Conservation (phyloP, 495 filamentous ascomycete genomes). For the Podospora pseudocomata region DNA sequence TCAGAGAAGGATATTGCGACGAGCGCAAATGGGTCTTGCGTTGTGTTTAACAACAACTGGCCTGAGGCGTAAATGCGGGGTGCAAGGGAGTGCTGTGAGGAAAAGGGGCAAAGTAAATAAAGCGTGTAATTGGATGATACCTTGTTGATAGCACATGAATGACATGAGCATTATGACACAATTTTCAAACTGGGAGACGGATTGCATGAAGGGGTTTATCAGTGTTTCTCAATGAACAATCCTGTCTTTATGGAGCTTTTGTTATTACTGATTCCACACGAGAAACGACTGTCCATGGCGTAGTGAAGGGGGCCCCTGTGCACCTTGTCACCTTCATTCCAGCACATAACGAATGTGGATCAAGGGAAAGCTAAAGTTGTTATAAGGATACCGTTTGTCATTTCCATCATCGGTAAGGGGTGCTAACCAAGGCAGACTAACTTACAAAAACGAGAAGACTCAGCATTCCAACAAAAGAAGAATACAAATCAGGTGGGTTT, state of each 20-base stretch:
- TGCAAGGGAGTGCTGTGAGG: not conserved
- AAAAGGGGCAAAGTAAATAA: constrained; percentile 8
- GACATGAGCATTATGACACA: not conserved
- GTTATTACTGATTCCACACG: no score
- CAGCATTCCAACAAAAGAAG: not conserved
- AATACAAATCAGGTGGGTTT: not conserved
- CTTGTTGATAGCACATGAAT: not conserved
- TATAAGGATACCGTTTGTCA: not conserved
- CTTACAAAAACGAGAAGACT: not conserved
- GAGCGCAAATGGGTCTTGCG: constrained; percentile 36
- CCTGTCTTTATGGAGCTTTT: no score
- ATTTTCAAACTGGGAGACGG: no score
- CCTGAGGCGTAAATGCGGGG: constrained; percentile 31
- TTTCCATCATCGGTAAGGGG: not conserved
- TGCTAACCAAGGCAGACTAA: not conserved
- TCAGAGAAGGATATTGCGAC: constrained; percentile 36
- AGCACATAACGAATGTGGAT: not conserved
- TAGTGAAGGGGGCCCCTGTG: no score
- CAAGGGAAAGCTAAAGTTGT: not conserved
- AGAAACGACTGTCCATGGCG: no score
- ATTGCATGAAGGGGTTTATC: no score
- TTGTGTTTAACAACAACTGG: constrained; percentile 40
- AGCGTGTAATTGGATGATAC: not conserved
- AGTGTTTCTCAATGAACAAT: no score
- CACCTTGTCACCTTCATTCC: not conserved